These are phyloP conservation scores for Limtongia smithiae DNA, from an alignment of 805 yeast species.

Conservation along the genomic window DNA sequence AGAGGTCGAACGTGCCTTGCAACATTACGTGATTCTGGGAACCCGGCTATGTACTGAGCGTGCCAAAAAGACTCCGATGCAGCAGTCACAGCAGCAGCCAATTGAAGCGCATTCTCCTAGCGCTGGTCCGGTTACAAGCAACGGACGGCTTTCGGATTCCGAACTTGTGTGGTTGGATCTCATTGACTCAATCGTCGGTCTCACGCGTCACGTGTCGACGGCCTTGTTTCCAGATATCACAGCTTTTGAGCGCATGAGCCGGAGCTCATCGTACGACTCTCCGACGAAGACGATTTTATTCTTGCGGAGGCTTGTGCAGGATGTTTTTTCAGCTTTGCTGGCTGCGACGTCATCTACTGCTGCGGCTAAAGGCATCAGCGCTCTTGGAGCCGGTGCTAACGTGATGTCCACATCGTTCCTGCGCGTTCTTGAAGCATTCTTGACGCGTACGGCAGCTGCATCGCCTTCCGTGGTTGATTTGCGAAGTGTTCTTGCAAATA, in stretches of 20 bases:
- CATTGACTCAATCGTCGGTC: constrained; percentile 25
- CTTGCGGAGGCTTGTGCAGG: constrained; percentile 27
- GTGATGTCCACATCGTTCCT: constrained; percentile 16
- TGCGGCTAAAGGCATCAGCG: constrained; percentile 1
- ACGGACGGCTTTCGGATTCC: constrained; percentile 13
- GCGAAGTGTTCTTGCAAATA: constrained; percentile 26
- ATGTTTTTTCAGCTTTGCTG: constrained; percentile 28
- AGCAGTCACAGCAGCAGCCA: neutral
- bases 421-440: constrained; percentile 24
- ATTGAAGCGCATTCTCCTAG: too few species aligned
- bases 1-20: constrained; percentile 18
- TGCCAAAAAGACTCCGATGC: constrained; percentile 1
- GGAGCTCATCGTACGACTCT: constrained; percentile 22
- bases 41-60: constrained; percentile 26
- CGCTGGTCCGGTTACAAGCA: neutral
- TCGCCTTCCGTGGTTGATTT: constrained; percentile 28
- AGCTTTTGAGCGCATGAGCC: constrained; percentile 22
- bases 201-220: constrained; percentile 25
- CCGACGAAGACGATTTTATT: constrained; percentile 27
- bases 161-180: constrained; percentile 25
- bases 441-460: constrained; percentile 26
- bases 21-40: constrained; percentile 26
- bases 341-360: constrained; percentile 22
- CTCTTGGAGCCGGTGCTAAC: neutral
- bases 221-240: constrained; percentile 25